A percentile compares a stretch with the other conserved stretches of the same genome.
Evolutionary conservation across 208 protist genomes (phyloP).

Genomic region (Crithidia acanthocephali): DNA sequence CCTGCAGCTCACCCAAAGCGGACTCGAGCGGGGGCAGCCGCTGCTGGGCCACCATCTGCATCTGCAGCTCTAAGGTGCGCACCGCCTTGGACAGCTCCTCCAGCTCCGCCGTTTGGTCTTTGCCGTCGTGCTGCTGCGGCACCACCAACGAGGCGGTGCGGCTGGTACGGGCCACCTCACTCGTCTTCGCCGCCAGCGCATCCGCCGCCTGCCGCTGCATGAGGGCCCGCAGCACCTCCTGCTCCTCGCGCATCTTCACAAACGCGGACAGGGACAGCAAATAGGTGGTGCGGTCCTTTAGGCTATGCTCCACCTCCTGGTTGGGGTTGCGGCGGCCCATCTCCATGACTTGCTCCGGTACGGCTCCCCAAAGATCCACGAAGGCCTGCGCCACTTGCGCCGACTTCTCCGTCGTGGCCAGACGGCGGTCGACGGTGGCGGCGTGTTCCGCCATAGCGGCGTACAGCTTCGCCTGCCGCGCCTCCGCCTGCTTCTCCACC

Average conservation of each 20-base stretch:
- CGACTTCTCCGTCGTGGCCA: conserved; percentile 24
- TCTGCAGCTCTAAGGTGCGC: conserved; percentile 38
- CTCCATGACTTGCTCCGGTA: conserved; percentile 37
- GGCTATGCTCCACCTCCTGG: conserved; percentile 37
- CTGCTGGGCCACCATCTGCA: conserved; percentile 40
- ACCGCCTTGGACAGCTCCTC: conserved; percentile 28
- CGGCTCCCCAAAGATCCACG: conserved; percentile 60
- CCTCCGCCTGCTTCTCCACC: conserved; percentile 26
- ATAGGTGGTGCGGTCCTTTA: conserved; percentile 64
- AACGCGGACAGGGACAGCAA: conserved; percentile 74
- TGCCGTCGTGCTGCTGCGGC: background rate
- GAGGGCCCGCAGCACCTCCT: conserved; percentile 69
- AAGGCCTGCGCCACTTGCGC: conserved; percentile 42
- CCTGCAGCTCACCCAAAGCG: conserved; percentile 27
- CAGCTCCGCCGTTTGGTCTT: conserved; percentile 13
- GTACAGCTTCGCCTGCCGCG: conserved; percentile 22
- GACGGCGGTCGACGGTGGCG: conserved; percentile 6
- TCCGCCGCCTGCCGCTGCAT: conserved; percentile 66
- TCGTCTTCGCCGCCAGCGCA: conserved; percentile 48
- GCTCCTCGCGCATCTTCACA: conserved; percentile 57
- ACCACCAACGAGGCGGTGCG: conserved; percentile 18
- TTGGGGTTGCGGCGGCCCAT: conserved; percentile 44
- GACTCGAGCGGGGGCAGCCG: conserved; percentile 34
- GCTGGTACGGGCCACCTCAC: conserved; percentile 28
- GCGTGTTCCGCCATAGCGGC: conserved; percentile 15